Evolutionary conservation across 495 filamentous ascomycete genomes (phyloP), one percentile per base, ranked within the genome.

Genomic region (Tuber indicum): DNA sequence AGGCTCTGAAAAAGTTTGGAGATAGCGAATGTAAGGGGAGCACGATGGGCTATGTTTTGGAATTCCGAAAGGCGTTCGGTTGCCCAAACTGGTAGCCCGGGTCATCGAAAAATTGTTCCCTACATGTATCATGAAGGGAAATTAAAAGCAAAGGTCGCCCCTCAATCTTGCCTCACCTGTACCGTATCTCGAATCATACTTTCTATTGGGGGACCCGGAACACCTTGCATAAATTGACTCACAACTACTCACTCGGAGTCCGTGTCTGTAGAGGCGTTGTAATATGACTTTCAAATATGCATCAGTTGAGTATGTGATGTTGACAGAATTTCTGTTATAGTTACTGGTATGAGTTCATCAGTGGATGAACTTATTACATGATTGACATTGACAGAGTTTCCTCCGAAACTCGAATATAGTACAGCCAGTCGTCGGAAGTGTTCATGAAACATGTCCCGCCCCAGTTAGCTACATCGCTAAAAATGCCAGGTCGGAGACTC

Each of bases 1-100:
- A 89, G 81, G 90, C 90, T 10, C 74, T 88, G 75, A 84, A 87
- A 72, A 90, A 86, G 84, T 83, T 85, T 76, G 84, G 85, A 23
- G 77, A 84, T 74, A 90, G 89, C 78, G 87, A 88, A 58, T 91
- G 89, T 70, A 77, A 76, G 32, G 84, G 77, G 9, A 26, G 16
- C 26, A 72, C 47, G 26, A 46, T 78, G 70, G 70, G 45, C 43
- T 78, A 75, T 52, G 70, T 49, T 21, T 42, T 72, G 21, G 73
- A 78, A 66, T 78, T 78, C 62, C 58, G 45, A 44, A 77, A 72
- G 66, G 69, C 62, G 39, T 78, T 75, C 46, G 69, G 42, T 41
- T 78, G 75, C 36, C 49, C 74, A 6, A 78, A 72, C 42, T 70
- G 73, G 73, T 78, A 75, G 70, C 49, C 19, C 12, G 12, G 12